Conservation (phyloP, 306 rosid species). For the Argentina anserina region DNA sequence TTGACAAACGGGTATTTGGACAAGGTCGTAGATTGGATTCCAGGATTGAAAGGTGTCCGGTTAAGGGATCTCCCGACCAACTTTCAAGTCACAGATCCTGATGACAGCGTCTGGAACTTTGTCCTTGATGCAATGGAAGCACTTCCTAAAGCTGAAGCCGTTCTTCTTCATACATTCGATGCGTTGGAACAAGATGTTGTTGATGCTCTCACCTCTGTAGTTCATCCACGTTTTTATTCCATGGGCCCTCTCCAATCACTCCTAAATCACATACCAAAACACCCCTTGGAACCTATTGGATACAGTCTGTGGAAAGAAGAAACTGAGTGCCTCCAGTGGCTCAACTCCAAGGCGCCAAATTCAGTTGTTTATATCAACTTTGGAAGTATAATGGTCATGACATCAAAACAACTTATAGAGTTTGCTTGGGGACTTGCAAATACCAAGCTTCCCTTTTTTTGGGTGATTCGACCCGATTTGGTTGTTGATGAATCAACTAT, state of each 20-base stretch:
- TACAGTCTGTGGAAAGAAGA: slow-evolving; percentile 14
- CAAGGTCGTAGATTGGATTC: not conserved
- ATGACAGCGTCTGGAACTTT: not conserved
- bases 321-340: not conserved
- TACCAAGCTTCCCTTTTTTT: slow-evolving; percentile 7
- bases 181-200: slow-evolving; percentile 12
- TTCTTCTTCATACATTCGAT: slow-evolving; percentile 18
- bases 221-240: not conserved
- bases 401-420: slow-evolving; percentile 3
- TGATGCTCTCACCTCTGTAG: not conserved
- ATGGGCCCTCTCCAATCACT: slow-evolving; percentile 7
- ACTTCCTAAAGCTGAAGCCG: not conserved
- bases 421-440: slow-evolving; percentile 27
- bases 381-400: not conserved
- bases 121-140: not conserved
- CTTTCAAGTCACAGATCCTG: not conserved
- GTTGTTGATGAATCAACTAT: not conserved
- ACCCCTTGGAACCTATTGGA: not conserved
- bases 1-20: slow-evolving; percentile 4
- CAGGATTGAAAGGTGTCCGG: slow-evolving; percentile 3
- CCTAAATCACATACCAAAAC: not conserved
- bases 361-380: slow-evolving; percentile 25
- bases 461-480: slow-evolving; percentile 21
- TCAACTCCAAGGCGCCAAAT: not conserved
- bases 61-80: not conserved